Conservation (phyloP, 441 rosid genomes). For the Manihot esculenta region DNA sequence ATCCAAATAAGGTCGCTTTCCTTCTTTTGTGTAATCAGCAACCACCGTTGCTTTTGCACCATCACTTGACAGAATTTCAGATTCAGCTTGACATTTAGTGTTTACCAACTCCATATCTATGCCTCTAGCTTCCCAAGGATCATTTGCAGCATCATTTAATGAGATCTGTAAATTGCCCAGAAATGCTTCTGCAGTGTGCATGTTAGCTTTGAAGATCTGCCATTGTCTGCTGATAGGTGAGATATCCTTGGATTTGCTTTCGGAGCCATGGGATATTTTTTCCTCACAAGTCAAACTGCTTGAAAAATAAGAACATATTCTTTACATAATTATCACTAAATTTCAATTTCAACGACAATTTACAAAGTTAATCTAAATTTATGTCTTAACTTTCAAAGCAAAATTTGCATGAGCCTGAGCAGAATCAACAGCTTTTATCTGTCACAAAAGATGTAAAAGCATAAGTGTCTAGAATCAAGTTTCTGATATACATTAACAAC, state of each 20-base stretch:
- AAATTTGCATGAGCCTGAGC: slow-evolving; percentile 9
- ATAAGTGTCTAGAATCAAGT: neutral
- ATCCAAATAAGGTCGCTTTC: slow-evolving; percentile 19
- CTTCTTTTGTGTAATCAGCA: slow-evolving; percentile 17
- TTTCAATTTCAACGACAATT: neutral
- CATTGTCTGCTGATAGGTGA: slow-evolving; percentile 7
- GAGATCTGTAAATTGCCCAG: slow-evolving; percentile 14
- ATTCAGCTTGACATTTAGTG: slow-evolving; percentile 19
- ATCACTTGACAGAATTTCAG: slow-evolving; percentile 21
- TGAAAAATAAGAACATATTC: slow-evolving; percentile 5
- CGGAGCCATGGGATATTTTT: slow-evolving; percentile 17
- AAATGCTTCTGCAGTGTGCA: slow-evolving; percentile 9
- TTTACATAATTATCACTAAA: neutral
- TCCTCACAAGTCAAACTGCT: slow-evolving; percentile 25
- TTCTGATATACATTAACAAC: neutral
- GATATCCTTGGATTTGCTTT: slow-evolving; percentile 18
- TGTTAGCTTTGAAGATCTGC: slow-evolving; percentile 17
- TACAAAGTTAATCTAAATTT: slow-evolving; percentile 15
- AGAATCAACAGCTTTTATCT: slow-evolving; percentile 27
- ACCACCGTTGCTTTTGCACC: slow-evolving; percentile 17
- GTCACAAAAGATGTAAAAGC: slow-evolving; percentile 23
- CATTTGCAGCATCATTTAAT: slow-evolving; percentile 17
- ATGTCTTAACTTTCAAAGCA: slow-evolving; percentile 23
- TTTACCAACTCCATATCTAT: slow-evolving; percentile 18
- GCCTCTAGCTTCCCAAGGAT: slow-evolving; percentile 13